Evolutionary conservation across 345 rosid species (phyloP).

Genomic region (Boechera divaricarpa): DNA sequence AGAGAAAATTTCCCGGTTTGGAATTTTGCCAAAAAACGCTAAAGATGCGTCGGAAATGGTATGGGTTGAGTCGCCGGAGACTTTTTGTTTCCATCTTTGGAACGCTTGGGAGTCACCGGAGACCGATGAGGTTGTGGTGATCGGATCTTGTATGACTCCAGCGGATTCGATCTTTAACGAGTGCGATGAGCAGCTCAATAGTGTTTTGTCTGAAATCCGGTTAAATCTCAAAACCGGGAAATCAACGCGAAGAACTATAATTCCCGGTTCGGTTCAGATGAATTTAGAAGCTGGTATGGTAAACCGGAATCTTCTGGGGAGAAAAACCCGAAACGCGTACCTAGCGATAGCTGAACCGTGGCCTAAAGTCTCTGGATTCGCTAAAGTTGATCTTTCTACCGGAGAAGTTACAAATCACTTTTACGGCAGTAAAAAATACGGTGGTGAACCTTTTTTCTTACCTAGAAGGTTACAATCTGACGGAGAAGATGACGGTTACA

Average conservation of each 20-base stretch:
- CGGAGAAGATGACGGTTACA: constrained; percentile 81
- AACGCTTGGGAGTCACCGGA: constrained; percentile 97
- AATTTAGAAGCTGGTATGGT: constrained; percentile 99
- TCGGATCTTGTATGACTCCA: constrained; percentile 99
- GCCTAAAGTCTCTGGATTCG: constrained; percentile 94
- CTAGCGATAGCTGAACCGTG: constrained; percentile 94
- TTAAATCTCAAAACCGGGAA: constrained; percentile 79
- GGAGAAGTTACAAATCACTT: constrained; percentile 67
- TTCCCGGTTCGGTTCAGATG: constrained; percentile 62
- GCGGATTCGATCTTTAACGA: constrained; percentile 96
- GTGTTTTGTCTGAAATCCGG: constrained; percentile 86
- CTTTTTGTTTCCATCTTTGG: constrained; percentile 95
- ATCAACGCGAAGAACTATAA: constrained; percentile 71
- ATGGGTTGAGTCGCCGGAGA: constrained; percentile 83
- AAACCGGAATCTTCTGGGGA: constrained; percentile 74
- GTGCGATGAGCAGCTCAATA: constrained; percentile 73
- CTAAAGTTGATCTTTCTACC: constrained; percentile 77
- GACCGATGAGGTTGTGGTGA: constrained; percentile 79
- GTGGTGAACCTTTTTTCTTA: constrained; percentile 90
- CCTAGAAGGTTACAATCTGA: constrained; percentile 52
- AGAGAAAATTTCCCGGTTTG: constrained; percentile 76
- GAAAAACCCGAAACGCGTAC: constrained; percentile 75
- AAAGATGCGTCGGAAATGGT: constrained; percentile 57
- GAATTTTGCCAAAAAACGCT: constrained; percentile 68
- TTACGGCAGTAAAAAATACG: constrained; percentile 72